Base-by-base conservation (phyloP, 257 asterid species). In the Scutellaria barbata region DNA sequence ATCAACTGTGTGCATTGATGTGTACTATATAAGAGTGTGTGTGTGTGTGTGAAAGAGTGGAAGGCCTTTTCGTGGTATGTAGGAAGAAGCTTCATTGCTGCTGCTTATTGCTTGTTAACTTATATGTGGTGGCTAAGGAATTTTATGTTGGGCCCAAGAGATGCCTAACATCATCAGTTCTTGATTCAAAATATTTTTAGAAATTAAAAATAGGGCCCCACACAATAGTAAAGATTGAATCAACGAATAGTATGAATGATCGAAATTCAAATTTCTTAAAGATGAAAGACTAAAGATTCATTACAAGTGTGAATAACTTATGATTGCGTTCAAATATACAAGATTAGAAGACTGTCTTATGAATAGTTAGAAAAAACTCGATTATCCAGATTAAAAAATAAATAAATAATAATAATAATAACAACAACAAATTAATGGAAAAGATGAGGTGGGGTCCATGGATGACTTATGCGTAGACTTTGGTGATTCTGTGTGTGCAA, bases 391-490 rank as follows among this genome's bases (percentile, higher is more conserved):
- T 11, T 22, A 22, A 22, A 22, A 22, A 22, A 22, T 0, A 22
- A 0, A 22, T 0, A 22, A n/a, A n/a, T n/a, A n/a, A n/a, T n/a
- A n/a, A n/a, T n/a, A n/a, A n/a, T n/a, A n/a, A n/a, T n/a, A n/a
- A n/a, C n/a, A n/a, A n/a, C n/a, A n/a, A n/a, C n/a, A n/a, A n/a
- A n/a, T 22, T 22, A 22, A 22, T 1, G 68, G 62, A 46, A 5
- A 60, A 63, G 12, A 16, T 12, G 45, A 33, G 62, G 81, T 79
- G 85, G 88, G 84, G 51, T 47, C 35, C 16, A 53, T 47, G 77
- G 88, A 79, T 56, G 92, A 86, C 95, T 83, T 83, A 66, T 73
- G 88, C 79, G 80, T 40, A 73, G 92, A 88, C 95, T 85, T 77
- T 80, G 35, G 41, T 48, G 65, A 63, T 18, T 39, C n/a, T 30